Evolutionary conservation across 352 stramenopile species (phyloP).

Genomic region (Phytophthora sojae): DNA sequence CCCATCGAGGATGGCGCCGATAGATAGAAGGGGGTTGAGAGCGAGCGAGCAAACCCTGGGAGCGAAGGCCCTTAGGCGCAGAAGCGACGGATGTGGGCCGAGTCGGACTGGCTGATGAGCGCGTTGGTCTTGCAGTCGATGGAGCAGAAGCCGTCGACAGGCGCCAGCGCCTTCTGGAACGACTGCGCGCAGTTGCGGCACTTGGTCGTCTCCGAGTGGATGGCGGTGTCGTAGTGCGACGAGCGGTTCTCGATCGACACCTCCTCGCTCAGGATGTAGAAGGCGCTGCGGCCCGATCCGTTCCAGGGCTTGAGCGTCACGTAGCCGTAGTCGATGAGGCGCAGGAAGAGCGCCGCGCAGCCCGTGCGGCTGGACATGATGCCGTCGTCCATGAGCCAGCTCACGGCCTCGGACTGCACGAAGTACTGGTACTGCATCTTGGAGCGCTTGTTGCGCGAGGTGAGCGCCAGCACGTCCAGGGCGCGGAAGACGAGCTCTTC

Average conservation of each 20-base stretch:
- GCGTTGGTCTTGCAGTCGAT: constrained; percentile 91
- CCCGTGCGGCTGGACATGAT: constrained; percentile 67
- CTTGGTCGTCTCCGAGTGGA: constrained; percentile 83
- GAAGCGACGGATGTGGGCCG: constrained; percentile 66
- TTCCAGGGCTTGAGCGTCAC: constrained; percentile 71
- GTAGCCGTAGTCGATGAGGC: constrained; percentile 75
- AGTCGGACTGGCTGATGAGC: constrained; percentile 76
- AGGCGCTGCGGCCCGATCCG: constrained; percentile 57
- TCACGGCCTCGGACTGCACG: constrained; percentile 85
- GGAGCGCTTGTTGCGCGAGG: constrained; percentile 76
- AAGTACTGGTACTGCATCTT: constrained; percentile 87
- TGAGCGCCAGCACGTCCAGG: constrained; percentile 70
- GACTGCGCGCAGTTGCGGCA: constrained; percentile 83
- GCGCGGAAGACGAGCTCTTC: constrained; percentile 68
- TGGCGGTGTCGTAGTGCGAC: constrained; percentile 70
- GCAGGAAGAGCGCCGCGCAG: constrained; percentile 63
- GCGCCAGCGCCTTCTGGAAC: constrained; percentile 72
- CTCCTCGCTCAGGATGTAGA: constrained; percentile 79
- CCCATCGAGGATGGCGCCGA: constrained; percentile 17
- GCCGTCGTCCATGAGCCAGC: constrained; percentile 78
- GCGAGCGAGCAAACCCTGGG: background rate
- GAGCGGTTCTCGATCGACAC: constrained; percentile 59
- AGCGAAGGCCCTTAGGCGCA: constrained; percentile 39
- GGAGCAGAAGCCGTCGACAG: constrained; percentile 78
- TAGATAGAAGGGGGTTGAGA: constrained; percentile 42